Conservation (phyloP, 2,329 filamentous ascomycete species). For the Alternaria atra region DNA sequence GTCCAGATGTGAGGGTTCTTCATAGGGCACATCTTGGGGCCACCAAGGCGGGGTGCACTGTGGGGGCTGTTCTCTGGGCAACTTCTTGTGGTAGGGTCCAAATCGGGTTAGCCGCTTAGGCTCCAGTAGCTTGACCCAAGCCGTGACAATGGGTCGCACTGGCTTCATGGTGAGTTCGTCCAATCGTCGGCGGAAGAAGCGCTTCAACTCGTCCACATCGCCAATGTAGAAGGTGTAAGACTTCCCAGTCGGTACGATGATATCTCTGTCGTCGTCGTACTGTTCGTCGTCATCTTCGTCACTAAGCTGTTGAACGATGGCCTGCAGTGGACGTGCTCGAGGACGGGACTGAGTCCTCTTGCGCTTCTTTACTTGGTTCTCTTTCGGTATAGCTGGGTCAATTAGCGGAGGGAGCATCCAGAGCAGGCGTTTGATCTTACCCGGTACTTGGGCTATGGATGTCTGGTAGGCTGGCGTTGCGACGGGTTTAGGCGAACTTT, state of each 20-base stretch:
- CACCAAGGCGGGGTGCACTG: slow-evolving; percentile 41
- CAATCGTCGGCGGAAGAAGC: slow-evolving; percentile 37
- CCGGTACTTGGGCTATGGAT: slow-evolving; percentile 5
- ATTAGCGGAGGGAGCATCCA: slow-evolving; percentile 16
- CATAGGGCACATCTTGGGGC: slow-evolving; percentile 39
- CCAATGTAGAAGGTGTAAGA: slow-evolving; percentile 37
- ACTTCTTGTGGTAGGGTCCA: slow-evolving; percentile 37
- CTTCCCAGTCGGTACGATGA: slow-evolving; percentile 16
- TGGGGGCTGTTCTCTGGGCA: slow-evolving; percentile 20
- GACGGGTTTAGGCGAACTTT: neutral
- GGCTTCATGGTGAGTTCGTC: slow-evolving; percentile 47
- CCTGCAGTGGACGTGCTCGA: slow-evolving; percentile 1
- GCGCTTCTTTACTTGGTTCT: slow-evolving; percentile 12
- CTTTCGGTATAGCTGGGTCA: slow-evolving; percentile 1
- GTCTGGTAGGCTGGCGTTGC: neutral
- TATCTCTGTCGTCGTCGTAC: neutral
- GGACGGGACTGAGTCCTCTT: slow-evolving; percentile 27
- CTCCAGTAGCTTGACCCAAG: slow-evolving; percentile 43
- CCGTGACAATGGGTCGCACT: slow-evolving; percentile 41
- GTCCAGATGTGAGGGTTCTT: slow-evolving; percentile 46
- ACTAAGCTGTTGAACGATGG: neutral
- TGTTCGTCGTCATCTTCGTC: slow-evolving; percentile 16
- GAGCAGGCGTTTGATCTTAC: slow-evolving; percentile 14
- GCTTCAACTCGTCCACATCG: slow-evolving; percentile 29
- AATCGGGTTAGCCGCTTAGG: slow-evolving; percentile 36